Evolutionary conservation across 1,284 basidiomycete species (phyloP), one percentile per base, ranked within the genome.

Genomic region (Laetiporus sulphureus): DNA sequence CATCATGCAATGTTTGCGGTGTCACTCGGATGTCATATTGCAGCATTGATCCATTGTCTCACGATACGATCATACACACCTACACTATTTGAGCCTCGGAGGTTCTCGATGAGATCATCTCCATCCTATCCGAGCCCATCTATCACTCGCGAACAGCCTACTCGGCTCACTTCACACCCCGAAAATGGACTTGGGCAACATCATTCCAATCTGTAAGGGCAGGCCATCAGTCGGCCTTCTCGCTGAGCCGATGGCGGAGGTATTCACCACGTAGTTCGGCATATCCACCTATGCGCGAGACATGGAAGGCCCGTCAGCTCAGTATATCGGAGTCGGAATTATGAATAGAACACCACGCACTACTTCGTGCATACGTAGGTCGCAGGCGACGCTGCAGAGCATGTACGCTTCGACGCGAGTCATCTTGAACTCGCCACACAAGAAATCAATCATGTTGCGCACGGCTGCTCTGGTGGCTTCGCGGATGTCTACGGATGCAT

Each of bases 361-460:
- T 55, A 78, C 77, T 61, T 80, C 78, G 46, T 78, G 78, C 64
- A 81, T 67, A 40, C 71, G 64, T 45, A 80, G 53, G 53, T 80
- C 76, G 2, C 71, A 76, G 0, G 69, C 73, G 36, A 80, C 71
- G 49, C 78, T 79, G 52, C 77, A 79, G 1, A 80, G 61, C 62
- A 80, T 78, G 48, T 80, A 80, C 19, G 75, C 76, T 2, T 72
- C 72, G 3, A 64, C 63, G 7, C 64, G 52, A 20, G 55, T 53
- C 27, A 79, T 51, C 3, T 61, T 60, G 43, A 71, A 61, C 45
- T 75, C 71, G 0, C 55, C 60, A 5, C 52, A 54, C 5, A 80
- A 57, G 51, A 70, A 75, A 4, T 63, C 55, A 36, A 81, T 77
- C 77, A 79, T 79, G 43, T 71, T 60, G 16, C 75, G 68, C 7